phyloP scores from a whole-genome alignment of 352 stramenopile genomes.

The Phytophthora agathidicida region DNA sequence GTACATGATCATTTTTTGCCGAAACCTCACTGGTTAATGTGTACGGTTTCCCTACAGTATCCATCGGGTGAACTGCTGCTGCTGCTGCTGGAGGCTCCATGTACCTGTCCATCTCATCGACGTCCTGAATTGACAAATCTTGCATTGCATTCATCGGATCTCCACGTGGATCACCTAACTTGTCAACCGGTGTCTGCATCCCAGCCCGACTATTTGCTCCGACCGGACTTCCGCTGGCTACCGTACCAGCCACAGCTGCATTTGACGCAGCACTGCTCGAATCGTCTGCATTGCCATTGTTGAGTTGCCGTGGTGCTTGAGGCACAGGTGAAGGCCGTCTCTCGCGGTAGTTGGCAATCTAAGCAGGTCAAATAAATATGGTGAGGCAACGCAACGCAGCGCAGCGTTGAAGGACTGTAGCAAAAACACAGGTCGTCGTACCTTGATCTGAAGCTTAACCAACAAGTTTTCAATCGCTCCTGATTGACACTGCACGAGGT shows the following conservation, averaged over 20 bases:
- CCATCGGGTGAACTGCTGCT: slow-evolving; percentile 27
- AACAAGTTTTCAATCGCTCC: slow-evolving; percentile 93
- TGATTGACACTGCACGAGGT: slow-evolving; percentile 88
- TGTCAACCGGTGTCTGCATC: slow-evolving; percentile 31
- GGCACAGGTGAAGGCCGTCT: slow-evolving; percentile 37
- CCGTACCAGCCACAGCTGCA: slow-evolving; percentile 28
- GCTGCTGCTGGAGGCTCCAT: slow-evolving; percentile 23
- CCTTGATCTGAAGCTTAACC: slow-evolving; percentile 91
- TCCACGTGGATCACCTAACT: slow-evolving; percentile 46
- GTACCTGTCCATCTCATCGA: slow-evolving; percentile 5
- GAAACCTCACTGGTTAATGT: slow-evolving; percentile 23
- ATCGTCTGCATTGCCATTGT: slow-evolving; percentile 49
- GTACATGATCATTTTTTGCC: slow-evolving; percentile 20
- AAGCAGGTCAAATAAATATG: slow-evolving; percentile 5
- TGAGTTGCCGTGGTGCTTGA: slow-evolving; percentile 19
- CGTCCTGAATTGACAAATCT: slow-evolving; percentile 37
- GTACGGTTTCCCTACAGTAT: slow-evolving; percentile 31
- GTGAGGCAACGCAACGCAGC: too few species aligned
- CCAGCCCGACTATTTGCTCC: slow-evolving; percentile 10
- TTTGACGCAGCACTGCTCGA: slow-evolving; percentile 39
- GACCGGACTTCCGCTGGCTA: slow-evolving; percentile 17
- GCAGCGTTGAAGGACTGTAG: too few species aligned
- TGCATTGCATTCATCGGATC: slow-evolving; percentile 37
- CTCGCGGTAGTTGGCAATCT: slow-evolving; percentile 85
- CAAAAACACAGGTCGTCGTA: too few species aligned